phyloP scores from a whole-genome alignment of 2,329 filamentous ascomycete species.

The Xylariaceae sp. region DNA sequence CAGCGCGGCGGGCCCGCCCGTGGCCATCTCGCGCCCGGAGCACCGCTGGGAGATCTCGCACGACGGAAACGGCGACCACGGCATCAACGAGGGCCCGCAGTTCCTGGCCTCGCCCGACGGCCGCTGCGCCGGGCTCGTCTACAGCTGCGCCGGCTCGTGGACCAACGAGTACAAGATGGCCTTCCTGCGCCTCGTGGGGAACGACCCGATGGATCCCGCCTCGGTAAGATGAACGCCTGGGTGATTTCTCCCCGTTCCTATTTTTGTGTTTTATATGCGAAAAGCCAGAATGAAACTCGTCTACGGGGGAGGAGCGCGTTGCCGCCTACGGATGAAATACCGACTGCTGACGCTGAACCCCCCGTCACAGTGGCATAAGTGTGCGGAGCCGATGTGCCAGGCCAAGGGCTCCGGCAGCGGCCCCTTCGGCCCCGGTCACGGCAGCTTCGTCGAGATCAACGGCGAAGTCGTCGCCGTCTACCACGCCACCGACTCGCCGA shows the following conservation, averaged over 20 bases:
- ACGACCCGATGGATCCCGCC: slow-evolving; percentile 19
- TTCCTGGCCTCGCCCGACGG: slow-evolving; percentile 23
- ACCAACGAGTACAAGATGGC: slow-evolving; percentile 28
- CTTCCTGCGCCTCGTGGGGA: slow-evolving; percentile 18
- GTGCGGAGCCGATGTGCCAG: slow-evolving; percentile 19
- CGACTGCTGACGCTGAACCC: too few species aligned
- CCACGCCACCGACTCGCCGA: slow-evolving; percentile 22
- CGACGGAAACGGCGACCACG: slow-evolving; percentile 21
- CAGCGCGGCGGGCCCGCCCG: slow-evolving; percentile 12
- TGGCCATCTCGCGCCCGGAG: slow-evolving; percentile 17
- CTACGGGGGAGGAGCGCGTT: too few species aligned
- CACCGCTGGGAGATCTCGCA: slow-evolving; percentile 24
- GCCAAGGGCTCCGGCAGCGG: slow-evolving; percentile 8
- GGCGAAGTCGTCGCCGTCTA: slow-evolving; percentile 21
- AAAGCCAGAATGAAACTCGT: too few species aligned
- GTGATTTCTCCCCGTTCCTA: too few species aligned
- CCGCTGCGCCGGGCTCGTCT: slow-evolving; percentile 22
- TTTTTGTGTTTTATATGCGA: too few species aligned
- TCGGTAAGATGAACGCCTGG: too few species aligned
- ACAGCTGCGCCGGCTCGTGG: slow-evolving; percentile 25
- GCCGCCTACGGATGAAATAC: too few species aligned
- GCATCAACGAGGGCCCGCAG: slow-evolving; percentile 27
- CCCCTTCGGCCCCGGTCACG: slow-evolving; percentile 24
- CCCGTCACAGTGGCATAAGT: slow-evolving; percentile 24
- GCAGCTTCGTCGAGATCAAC: slow-evolving; percentile 19